Evolutionary conservation across 179 eudicot species (phyloP).

Genomic region (Silene vulgaris): DNA sequence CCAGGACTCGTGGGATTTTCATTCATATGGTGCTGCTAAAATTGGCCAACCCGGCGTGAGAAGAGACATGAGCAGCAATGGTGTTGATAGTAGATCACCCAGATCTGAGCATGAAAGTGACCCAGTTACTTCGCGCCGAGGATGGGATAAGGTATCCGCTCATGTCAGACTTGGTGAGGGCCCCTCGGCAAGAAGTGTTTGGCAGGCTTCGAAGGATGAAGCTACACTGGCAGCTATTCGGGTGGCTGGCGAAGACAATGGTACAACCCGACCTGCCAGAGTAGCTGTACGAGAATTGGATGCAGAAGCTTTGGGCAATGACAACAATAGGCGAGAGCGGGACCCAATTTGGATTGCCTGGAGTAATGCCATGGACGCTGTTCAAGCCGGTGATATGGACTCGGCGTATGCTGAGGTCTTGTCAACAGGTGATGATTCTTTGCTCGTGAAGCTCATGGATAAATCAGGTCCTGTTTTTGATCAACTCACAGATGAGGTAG

Average conservation of each 20-base stretch:
- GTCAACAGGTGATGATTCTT: constrained; percentile 65
- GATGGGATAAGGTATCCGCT: constrained; percentile 72
- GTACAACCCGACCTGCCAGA: constrained; percentile 54
- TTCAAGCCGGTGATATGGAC: constrained; percentile 78
- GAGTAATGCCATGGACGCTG: constrained; percentile 95
- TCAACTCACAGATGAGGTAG: constrained; percentile 68
- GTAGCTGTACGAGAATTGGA: constrained; percentile 68
- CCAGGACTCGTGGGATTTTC: constrained; percentile 64
- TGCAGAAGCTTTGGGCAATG: constrained; percentile 68
- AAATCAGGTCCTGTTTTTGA: constrained; percentile 69
- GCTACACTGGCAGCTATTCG: constrained; percentile 94
- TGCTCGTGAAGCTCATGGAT: constrained; percentile 84
- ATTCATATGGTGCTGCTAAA: constrained; percentile 48
- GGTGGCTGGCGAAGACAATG: constrained; percentile 82
- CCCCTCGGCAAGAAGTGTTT: constrained; percentile 96
- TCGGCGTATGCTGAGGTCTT: constrained; percentile 79
- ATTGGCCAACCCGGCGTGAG: constrained; percentile 54
- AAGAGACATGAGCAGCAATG: constrained; percentile 47
- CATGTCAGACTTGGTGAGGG: constrained; percentile 86
- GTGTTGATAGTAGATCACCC: constrained; percentile 56
- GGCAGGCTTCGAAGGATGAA: constrained; percentile 99
- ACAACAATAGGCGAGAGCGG: constrained; percentile 50
- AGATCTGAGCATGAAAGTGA: constrained; percentile 58
- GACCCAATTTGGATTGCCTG: constrained; percentile 82
- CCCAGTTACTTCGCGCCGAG: constrained; percentile 60